Evolutionary conservation across 2,329 filamentous ascomycete genomes (phyloP), one percentile per base, ranked within the genome.

Genomic region (Pseudogymnoascus sp.): DNA sequence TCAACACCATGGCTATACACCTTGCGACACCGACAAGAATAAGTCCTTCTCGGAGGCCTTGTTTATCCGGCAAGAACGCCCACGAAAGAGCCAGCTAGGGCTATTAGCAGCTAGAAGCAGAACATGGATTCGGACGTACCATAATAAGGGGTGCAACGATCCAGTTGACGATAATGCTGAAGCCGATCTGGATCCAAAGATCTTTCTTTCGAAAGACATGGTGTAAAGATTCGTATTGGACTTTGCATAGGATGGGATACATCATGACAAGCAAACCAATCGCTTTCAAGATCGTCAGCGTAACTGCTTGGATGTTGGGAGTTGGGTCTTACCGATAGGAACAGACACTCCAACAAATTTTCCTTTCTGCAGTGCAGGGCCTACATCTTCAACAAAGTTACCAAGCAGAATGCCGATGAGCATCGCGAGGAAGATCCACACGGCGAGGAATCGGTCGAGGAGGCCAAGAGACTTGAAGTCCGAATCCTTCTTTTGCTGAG

Each of bases 241-340:
- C 87, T 71, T 94, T 94, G 79, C 89, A 95, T 0, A 95, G 76
- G 61, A 95, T 95, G 0, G 90, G 91, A 68, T 94, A 95, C 89
- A 95, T 95, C 90, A 95, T 95, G 48, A 94, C 84, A 1, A 95
- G 78, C 0, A 95, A 74, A 0, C 90, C 90, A 56, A 95, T 75
- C 0, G 34, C 34, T 37, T 37, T 7, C 3, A 37, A 37, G 13
- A 37, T 7, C 8, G n/a, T 37, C 5, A 37, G 34, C 34, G 5
- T 6, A 37, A 37, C 13, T 37, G 34, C 13, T 15, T 37, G 15
- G 8, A 8, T 8, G 6, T 3, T 37, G 34, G 34, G 8, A n/a
- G n/a, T 37, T 37, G 34, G 34, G 13, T 2, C n/a, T 37, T 37
- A 37, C 90, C 80, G 58, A 86, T 86, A 0, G 83, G 84, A 45